Percentiles rank a stretch among this genome's conserved stretches.
phyloP scores from a whole-genome alignment of 2,329 filamentous ascomycete genomes.

The Drechslerella dactyloides region DNA sequence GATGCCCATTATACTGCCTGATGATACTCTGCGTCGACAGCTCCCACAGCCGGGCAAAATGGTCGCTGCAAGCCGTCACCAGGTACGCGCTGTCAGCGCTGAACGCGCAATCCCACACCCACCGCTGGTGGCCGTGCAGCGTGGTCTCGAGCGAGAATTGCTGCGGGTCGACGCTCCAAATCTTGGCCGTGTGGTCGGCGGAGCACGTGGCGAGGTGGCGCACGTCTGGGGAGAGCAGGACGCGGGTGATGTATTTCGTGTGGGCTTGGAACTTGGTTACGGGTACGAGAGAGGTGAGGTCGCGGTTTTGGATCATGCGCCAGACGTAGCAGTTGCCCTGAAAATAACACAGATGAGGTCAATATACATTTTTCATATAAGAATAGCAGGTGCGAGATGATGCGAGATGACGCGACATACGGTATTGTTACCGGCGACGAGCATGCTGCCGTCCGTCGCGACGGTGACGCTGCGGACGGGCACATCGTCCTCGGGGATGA shows the following conservation, averaged over 20 bases:
- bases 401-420: no score
- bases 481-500: constrained; percentile 95
- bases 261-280: constrained; percentile 89
- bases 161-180: constrained; percentile 71
- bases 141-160: constrained; percentile 84
- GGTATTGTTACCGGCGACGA: constrained; percentile 90
- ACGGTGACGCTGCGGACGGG: constrained; percentile 94
- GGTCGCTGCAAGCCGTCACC: constrained; percentile 90
- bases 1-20: constrained; percentile 92
- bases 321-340: constrained; percentile 97
- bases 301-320: constrained; percentile 83
- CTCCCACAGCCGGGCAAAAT: constrained; percentile 92
- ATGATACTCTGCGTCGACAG: constrained; percentile 85
- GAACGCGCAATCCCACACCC: constrained; percentile 98
- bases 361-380: neutral
- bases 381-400: no score
- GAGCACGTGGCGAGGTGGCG: constrained; percentile 93
- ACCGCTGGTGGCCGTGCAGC: constrained; percentile 86
- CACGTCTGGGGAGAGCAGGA: constrained; percentile 89
- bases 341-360: neutral
- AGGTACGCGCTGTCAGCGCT: constrained; percentile 91
- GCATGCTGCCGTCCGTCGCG: constrained; percentile 87
- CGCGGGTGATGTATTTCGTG: constrained; percentile 88
- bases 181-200: constrained; percentile 91
- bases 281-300: constrained; percentile 82